Evolutionary conservation across 2,329 filamentous ascomycete genomes (phyloP).

Genomic region (Sclerotiophoma versabilis): DNA sequence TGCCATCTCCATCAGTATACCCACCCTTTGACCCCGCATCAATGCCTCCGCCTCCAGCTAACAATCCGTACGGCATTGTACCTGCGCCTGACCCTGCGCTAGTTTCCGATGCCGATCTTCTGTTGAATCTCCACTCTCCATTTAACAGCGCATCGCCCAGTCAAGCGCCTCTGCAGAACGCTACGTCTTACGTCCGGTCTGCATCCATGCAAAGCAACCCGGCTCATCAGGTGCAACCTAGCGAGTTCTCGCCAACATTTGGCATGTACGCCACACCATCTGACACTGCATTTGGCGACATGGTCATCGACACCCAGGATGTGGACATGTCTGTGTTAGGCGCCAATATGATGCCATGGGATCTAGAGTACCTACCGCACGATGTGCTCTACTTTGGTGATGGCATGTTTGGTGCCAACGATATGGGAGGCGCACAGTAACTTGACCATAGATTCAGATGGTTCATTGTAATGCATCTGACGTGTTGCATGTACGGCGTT

Average conservation of each 20-base stretch:
- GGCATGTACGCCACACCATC: constrained; percentile 34
- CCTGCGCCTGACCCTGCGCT: constrained; percentile 43
- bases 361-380: constrained; percentile 72
- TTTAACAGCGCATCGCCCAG: constrained; percentile 43
- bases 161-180: constrained; percentile 21
- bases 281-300: constrained; percentile 53
- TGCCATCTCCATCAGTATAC: constrained; percentile 34
- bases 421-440: constrained; percentile 7
- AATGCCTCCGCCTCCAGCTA: constrained; percentile 43
- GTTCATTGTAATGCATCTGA: neutral
- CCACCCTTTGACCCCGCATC: constrained; percentile 35
- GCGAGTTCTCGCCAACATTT: constrained; percentile 35
- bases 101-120: constrained; percentile 56
- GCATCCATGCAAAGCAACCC: constrained; percentile 24
- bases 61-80: constrained; percentile 30
- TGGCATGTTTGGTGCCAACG: constrained; percentile 7
- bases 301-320: constrained; percentile 79
- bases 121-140: constrained; percentile 59
- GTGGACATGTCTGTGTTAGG: constrained; percentile 75
- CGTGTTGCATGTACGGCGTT: constrained; percentile 2
- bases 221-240: constrained; percentile 2
- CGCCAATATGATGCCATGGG: constrained; percentile 75
- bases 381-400: constrained; percentile 62
- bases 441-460: neutral
- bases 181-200: constrained; percentile 29